Evolutionary conservation across 257 asterid species (phyloP), one percentile per base, ranked within the genome.

Genomic region (Primulina huaijiensis): DNA sequence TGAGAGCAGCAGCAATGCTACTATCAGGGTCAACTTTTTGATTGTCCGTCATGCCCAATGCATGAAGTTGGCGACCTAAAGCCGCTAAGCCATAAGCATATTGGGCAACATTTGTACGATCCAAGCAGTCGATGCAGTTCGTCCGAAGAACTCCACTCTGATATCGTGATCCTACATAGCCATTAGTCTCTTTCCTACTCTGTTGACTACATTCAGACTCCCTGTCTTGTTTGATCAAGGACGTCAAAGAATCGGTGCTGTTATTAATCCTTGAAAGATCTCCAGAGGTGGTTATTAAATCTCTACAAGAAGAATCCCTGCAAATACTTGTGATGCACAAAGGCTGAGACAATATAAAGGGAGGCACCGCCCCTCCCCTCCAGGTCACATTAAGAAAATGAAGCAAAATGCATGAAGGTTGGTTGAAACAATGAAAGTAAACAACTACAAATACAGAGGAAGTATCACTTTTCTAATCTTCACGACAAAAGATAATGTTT

Each of bases 91-190:
- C 99, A 74, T 89, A 93, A 74, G 99, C 99, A 82, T 93, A 93
- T 73, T 93, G 99, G 53, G 99, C 97, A 60, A 93, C 99, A 75
- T 93, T 93, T 74, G 99, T 93, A 73, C 99, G 82, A 77, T 93
- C 99, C 87, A 93, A 84, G 80, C 99, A 93, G 76, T 93, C 99
- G 9, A 93, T 93, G 86, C 99, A 93, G 82, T 93, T 93, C 71
- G 99, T 93, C 53, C 99, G 99, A 76, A 90, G 89, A 67, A 93
- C 99, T 67, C 99, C 99, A 87, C 96, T 90, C 83, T 93, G 99
- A 75, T 79, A 81, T 62, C 60, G 81, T 38, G 97, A 89, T 65
- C 74, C 78, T 60, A 77, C 72, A 60, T 71, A 72, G 70, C 79
- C 80, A 70, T 66, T 75, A 71, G 59, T 69, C 52, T 81, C 82